A percentile compares a stretch with the other conserved stretches of the same genome.
Conservation (phyloP, 169 alveolate genomes). For the Plasmodium ovale region DNA sequence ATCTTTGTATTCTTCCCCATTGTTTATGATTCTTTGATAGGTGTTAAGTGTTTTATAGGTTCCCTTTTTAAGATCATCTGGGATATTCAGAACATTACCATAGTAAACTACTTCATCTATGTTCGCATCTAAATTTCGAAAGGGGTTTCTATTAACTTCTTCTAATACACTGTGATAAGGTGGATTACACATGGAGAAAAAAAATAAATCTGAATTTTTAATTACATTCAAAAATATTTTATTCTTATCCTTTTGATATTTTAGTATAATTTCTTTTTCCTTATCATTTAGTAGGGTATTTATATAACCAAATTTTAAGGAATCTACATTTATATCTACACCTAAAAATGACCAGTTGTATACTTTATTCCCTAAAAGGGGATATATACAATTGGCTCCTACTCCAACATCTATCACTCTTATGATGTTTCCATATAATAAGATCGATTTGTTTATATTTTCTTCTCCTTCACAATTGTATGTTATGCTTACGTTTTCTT, state of each 20-base stretch:
- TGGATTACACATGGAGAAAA: conserved; percentile 68
- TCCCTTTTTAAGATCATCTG: background rate
- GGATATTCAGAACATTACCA: background rate
- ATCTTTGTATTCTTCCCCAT: background rate
- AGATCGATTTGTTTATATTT: background rate
- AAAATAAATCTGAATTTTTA: conserved; percentile 40
- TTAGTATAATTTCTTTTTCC: conserved; percentile 53
- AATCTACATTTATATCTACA: conserved; percentile 48
- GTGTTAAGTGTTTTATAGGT: no score
- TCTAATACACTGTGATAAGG: conserved; percentile 51
- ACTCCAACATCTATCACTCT: conserved; percentile 85
- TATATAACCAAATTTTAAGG: conserved; percentile 28
- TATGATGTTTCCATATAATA: conserved; percentile 65
- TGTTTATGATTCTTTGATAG: background rate
- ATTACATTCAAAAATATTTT: conserved; percentile 41
- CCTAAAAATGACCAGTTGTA: conserved; percentile 84
- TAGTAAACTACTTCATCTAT: conserved; percentile 54
- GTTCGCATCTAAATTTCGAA: conserved; percentile 38
- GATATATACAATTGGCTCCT: conserved; percentile 86
- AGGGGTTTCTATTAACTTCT: conserved; percentile 63
- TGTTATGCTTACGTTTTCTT: background rate
- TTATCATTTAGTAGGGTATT: conserved; percentile 44
- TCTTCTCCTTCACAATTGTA: background rate
- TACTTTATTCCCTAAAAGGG: conserved; percentile 80
- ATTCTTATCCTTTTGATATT: conserved; percentile 62